A percentile compares a stretch with the other conserved stretches of the same genome.
These are phyloP conservation scores for Brassica balearica DNA, from an alignment of 441 rosid species.

Conservation along the genomic window DNA sequence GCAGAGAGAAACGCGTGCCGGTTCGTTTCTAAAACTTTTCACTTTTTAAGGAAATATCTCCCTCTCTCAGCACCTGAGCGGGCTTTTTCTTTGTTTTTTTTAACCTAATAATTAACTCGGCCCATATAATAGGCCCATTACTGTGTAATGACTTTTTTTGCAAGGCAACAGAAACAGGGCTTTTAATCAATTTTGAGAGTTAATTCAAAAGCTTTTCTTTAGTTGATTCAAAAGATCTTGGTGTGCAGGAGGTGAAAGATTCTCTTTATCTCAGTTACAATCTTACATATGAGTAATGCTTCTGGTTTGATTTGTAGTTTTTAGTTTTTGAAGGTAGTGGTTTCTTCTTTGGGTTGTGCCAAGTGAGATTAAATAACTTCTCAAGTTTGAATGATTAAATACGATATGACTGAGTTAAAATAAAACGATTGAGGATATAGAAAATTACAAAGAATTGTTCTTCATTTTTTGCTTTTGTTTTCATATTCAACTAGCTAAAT, in stretches of 20 bases:
- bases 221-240: neutral
- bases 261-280: neutral
- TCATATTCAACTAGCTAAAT: no score
- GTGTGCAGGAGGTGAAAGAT: neutral
- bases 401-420: no score
- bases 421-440: no score
- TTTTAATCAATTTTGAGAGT: neutral
- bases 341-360: no score
- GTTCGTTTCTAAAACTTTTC: slow-evolving; percentile 3
- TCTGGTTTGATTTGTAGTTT: no score
- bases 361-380: no score
- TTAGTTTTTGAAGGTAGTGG: no score
- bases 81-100: slow-evolving; percentile 7
- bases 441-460: no score
- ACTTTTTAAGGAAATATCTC: neutral
- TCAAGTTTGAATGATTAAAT: no score
- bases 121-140: slow-evolving; percentile 12
- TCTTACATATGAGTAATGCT: no score
- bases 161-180: neutral
- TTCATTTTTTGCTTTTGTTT: no score
- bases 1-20: slow-evolving; percentile 10
- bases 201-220: neutral
- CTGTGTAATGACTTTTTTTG: neutral
- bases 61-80: neutral
- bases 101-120: neutral